phyloP scores from a whole-genome alignment of 805 yeast genomes.

The Candida boidinii region DNA sequence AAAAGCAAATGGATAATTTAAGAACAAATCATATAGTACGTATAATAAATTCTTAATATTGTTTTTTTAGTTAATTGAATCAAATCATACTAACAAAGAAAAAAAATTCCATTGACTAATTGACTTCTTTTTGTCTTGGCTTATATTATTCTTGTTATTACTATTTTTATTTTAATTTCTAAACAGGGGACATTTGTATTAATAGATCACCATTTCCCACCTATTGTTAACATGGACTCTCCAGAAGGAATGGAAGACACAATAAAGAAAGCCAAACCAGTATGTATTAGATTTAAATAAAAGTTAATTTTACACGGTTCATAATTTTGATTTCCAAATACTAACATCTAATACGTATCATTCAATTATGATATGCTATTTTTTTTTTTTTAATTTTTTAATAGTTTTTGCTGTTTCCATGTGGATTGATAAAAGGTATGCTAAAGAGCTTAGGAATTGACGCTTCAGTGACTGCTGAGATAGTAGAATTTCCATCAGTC shows the following conservation, averaged over 20 bases:
- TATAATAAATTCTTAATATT: neutral
- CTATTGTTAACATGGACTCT: constrained; percentile 43
- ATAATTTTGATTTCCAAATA: no score
- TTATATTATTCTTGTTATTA: no score
- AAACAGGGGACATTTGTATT: constrained; percentile 60
- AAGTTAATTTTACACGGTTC: no score
- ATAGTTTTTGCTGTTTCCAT: constrained; percentile 56
- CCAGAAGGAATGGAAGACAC: constrained; percentile 36
- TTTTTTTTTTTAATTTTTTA: no score
- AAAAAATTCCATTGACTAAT: no score
- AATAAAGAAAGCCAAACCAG: constrained; percentile 30
- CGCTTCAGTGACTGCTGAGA: constrained; percentile 57
- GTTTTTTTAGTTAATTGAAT: no score
- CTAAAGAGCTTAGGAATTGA: constrained; percentile 62
- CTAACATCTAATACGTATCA: no score
- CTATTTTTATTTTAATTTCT: no score
- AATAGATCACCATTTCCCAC: constrained; percentile 56
- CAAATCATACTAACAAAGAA: no score
- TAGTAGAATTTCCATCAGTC: constrained; percentile 55
- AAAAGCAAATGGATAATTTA: constrained; percentile 85
- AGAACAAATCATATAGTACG: constrained; percentile 79
- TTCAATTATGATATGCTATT: no score
- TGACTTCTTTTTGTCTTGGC: no score
- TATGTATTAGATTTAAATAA: constrained; percentile 2
- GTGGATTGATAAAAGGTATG: constrained; percentile 70